These are phyloP conservation scores for Skeletonema menzelii DNA, from an alignment of 108 stramenopile species.

Conservation along the genomic window DNA sequence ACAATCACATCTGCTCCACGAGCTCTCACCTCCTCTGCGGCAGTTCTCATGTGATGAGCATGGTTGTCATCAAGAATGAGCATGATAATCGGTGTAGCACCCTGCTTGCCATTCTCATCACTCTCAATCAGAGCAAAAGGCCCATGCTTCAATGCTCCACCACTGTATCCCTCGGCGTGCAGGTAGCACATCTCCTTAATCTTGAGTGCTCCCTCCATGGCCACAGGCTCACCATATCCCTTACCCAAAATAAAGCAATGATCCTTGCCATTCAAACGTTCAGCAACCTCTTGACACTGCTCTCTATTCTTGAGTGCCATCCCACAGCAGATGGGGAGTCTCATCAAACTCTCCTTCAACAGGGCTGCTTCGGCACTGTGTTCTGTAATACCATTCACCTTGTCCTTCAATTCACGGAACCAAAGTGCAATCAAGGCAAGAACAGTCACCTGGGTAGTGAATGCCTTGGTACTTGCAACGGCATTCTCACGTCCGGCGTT, in stretches of 20 bases:
- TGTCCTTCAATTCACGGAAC: constrained; percentile 87
- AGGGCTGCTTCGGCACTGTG: constrained; percentile 57
- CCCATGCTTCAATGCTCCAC: constrained; percentile 98
- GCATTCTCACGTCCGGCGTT: constrained; percentile 99
- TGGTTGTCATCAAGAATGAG: constrained; percentile 96
- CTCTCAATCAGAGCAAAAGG: constrained; percentile 95
- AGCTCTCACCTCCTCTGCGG: constrained; percentile 94
- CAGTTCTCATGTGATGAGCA: constrained; percentile 91
- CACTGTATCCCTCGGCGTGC: constrained; percentile 98
- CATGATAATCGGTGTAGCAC: constrained; percentile 97
- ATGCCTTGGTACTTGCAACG: constrained; percentile 99
- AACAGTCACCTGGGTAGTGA: constrained; percentile 99
- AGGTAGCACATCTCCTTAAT: constrained; percentile 99
- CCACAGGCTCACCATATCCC: constrained; percentile 92
- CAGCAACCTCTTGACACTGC: constrained; percentile 84
- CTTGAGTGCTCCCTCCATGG: constrained; percentile 97
- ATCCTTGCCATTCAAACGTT: constrained; percentile 81
- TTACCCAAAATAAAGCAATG: constrained; percentile 97
- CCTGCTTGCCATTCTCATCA: constrained; percentile 86
- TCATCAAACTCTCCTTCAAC: constrained; percentile 92
- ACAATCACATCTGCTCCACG: constrained; percentile 93
- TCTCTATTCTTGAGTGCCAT: constrained; percentile 93
- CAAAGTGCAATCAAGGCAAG: constrained; percentile 93
- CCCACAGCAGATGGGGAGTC: constrained; percentile 96
- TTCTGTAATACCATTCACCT: constrained; percentile 53